These are phyloP conservation scores for Xanthoceras sorbifolium DNA, from an alignment of 345 rosid genomes.

Conservation along the genomic window DNA sequence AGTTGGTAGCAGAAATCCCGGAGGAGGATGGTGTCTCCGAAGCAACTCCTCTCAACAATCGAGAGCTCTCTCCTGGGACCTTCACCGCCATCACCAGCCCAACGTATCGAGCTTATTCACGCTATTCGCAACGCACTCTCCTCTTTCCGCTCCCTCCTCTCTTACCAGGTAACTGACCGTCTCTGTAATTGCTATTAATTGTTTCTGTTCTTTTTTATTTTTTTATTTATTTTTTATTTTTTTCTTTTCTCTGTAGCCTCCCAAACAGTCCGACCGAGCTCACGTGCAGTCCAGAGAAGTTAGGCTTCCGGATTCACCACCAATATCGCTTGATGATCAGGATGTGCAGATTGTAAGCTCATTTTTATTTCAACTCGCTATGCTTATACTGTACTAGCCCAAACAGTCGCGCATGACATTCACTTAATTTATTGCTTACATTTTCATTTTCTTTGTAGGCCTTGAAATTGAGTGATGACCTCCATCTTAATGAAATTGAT, in stretches of 20 bases:
- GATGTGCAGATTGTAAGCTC: slow-evolving; percentile 81
- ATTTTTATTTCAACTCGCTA: neutral
- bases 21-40: slow-evolving; percentile 59
- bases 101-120: slow-evolving; percentile 75
- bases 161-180: slow-evolving; percentile 53
- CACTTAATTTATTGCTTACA: neutral
- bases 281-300: slow-evolving; percentile 84
- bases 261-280: slow-evolving; percentile 70
- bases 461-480: slow-evolving; percentile 83
- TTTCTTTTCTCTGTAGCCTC: slow-evolving; percentile 58
- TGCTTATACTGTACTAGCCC: too few relatives aligned
- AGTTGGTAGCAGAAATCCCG: neutral
- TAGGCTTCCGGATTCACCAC: slow-evolving; percentile 82
- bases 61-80: slow-evolving; percentile 70
- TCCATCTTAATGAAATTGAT: slow-evolving; percentile 89
- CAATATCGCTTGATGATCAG: slow-evolving; percentile 82
- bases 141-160: slow-evolving; percentile 69
- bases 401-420: too few relatives aligned
- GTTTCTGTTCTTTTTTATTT: neutral
- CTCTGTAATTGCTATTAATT: neutral
- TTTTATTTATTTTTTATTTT: neutral
- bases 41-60: slow-evolving; percentile 63
- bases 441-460: slow-evolving; percentile 40
- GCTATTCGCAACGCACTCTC: slow-evolving; percentile 71
- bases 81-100: slow-evolving; percentile 64